phyloP scores from a whole-genome alignment of 257 asterid genomes.

The Verbascum thapsus region DNA sequence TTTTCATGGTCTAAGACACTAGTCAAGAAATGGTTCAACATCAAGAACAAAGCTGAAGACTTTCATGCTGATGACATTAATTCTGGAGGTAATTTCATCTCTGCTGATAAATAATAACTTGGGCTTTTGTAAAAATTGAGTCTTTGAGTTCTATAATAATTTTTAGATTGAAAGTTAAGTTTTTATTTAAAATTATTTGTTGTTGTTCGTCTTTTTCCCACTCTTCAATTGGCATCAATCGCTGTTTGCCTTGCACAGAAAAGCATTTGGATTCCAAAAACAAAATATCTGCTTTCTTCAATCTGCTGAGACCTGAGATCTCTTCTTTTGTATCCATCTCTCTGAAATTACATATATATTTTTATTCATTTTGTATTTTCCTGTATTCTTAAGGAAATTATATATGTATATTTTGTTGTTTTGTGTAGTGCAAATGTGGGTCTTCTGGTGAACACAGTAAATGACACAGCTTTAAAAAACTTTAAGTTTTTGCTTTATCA shows the following conservation, averaged over 20 bases:
- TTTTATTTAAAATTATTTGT: background rate
- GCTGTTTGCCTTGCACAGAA: conserved; percentile 25
- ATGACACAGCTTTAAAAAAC: conserved; percentile 55
- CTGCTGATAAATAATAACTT: conserved; percentile 8
- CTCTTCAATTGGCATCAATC: conserved; percentile 29
- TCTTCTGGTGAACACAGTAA: conserved; percentile 45
- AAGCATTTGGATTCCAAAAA: conserved; percentile 27
- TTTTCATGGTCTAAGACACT: conserved; percentile 87
- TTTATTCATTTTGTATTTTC: too few species aligned
- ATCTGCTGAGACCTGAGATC: conserved; percentile 44
- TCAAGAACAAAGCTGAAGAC: conserved; percentile 79
- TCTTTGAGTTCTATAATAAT: conserved; percentile 27
- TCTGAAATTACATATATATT: conserved; percentile 30
- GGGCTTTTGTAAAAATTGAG: conserved; percentile 22
- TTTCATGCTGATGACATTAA: conserved; percentile 91
- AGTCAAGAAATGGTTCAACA: conserved; percentile 95
- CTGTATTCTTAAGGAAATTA: conserved; percentile 27
- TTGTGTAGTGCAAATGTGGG: conserved; percentile 48
- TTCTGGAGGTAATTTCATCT: conserved; percentile 50
- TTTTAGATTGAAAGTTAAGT: conserved; percentile 24
- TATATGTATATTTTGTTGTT: conserved; percentile 6
- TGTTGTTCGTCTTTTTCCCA: conserved; percentile 6
- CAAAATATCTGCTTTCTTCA: conserved; percentile 32
- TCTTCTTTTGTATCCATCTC: conserved; percentile 33
- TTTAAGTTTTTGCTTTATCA: conserved; percentile 58